A percentile compares a stretch with the other conserved stretches of the same genome.
Conservation (phyloP, 2,329 filamentous ascomycete genomes). For the Cytospora schulzeri region DNA sequence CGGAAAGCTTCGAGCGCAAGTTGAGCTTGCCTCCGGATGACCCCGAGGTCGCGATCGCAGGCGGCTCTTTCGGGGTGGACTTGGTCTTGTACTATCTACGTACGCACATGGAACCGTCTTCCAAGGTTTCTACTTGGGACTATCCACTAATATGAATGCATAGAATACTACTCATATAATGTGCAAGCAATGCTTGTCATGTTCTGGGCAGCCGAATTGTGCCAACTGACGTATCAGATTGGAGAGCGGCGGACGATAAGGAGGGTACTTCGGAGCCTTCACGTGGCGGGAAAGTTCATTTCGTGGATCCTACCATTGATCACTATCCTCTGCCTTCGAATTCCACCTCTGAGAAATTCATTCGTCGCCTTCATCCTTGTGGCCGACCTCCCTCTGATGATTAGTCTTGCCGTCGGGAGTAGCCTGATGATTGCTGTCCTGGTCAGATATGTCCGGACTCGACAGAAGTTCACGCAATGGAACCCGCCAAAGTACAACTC, state of each 20-base stretch:
- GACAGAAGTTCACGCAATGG: conserved; percentile 33
- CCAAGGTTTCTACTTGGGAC: too few species aligned
- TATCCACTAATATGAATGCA: neutral
- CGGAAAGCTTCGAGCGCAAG: conserved; percentile 29
- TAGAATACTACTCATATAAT: conserved; percentile 33
- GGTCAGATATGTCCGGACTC: conserved; percentile 31
- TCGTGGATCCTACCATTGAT: conserved; percentile 31
- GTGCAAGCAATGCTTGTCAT: conserved; percentile 32
- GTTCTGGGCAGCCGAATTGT: conserved; percentile 30
- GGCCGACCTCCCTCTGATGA: conserved; percentile 31
- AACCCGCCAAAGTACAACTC: conserved; percentile 23
- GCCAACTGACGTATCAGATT: conserved; percentile 26
- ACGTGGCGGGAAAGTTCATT: conserved; percentile 30
- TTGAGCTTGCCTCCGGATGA: conserved; percentile 27
- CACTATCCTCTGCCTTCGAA: conserved; percentile 29
- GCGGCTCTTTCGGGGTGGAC: conserved; percentile 32
- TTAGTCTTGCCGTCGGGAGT: conserved; percentile 32
- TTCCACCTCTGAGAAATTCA: conserved; percentile 25
- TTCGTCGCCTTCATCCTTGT: conserved; percentile 29
- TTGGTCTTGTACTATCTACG: conserved; percentile 34
- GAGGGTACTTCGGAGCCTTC: conserved; percentile 29
- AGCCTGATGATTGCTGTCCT: conserved; percentile 33
- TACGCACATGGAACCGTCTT: conserved; percentile 15
- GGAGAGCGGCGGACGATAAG: conserved; percentile 29
- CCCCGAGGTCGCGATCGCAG: conserved; percentile 31